Base-by-base conservation (phyloP, 495 filamentous ascomycete genomes). In the Lindgomyces ingoldianus region DNA sequence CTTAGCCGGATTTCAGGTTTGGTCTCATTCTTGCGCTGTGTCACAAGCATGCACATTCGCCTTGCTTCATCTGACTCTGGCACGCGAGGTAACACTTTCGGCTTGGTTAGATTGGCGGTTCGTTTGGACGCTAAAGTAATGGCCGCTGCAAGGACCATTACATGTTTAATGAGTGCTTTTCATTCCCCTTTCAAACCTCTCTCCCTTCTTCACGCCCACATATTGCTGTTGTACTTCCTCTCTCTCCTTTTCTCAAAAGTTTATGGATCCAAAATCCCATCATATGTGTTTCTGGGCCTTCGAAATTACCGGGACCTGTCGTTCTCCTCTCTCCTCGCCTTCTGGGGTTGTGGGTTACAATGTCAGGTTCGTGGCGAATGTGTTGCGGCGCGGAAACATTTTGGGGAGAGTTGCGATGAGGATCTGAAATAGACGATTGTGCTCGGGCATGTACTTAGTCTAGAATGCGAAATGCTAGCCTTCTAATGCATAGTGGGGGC, bases 401-500 rank as follows among this genome's bases (percentile, higher is more conserved):
- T 59, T 46, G 48, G 44, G 21, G 25, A 48, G 42, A 54, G 18
- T 42, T 66, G 39, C 19, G 63, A 44, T 54, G 27, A 16, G 30
- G 25, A 66, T 52, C 46, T 46, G 45, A 45, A 56, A 56, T 67
- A 67, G 64, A 67, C 27, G 49, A 12, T 52, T 60, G 33, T 51
- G 57, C 64, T 60, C 50, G 52, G 50, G 64, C 64, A 67, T 62
- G 57, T 67, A 67, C 27, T 57, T 67, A 67, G 57, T 57, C 24
- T 59, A 66, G 49, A 60, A 52, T 66, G 41, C 41, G 55, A 67
- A 24, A 10, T 24, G 46, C 25, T 56, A 14, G 24, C n/a, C 18
- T 65, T 26, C 50, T 29, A 51, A 16, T 26, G 26, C 42, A 10
- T 25, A 36, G 51, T 57, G 52, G 29, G 25, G 47, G 9, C 27